Evolutionary conservation across 1,284 basidiomycete genomes (phyloP).

Genomic region (Microbotryum lychnidis-dioicae): DNA sequence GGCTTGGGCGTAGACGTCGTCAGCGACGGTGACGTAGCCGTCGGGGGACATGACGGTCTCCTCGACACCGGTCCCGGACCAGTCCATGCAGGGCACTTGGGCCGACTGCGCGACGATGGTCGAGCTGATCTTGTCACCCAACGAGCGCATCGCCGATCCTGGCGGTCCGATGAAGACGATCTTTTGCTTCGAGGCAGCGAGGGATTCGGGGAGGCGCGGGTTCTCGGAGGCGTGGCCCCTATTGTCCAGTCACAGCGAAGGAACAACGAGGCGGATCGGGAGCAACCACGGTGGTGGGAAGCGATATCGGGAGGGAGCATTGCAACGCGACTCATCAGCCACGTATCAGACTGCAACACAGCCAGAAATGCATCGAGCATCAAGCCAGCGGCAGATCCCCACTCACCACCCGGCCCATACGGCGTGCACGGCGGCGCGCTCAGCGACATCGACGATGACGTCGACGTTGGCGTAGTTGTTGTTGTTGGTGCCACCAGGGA

Average conservation of each 20-base stretch:
- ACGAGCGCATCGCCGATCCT: slow-evolving; percentile 95
- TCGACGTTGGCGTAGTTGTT: slow-evolving; percentile 99
- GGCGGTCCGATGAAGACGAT: slow-evolving; percentile 99
- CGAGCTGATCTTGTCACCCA: slow-evolving; percentile 99
- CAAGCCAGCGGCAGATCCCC: not conserved
- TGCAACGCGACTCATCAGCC: no score
- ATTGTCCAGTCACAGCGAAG: not conserved
- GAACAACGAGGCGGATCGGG: not conserved
- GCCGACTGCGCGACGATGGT: slow-evolving; percentile 98
- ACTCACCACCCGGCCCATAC: slow-evolving; percentile 96
- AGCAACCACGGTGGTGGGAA: not conserved
- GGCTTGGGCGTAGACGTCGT: slow-evolving; percentile 80
- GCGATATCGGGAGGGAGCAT: no score
- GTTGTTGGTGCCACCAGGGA: slow-evolving; percentile 96
- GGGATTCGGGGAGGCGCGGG: slow-evolving; percentile 90
- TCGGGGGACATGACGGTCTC: slow-evolving; percentile 77
- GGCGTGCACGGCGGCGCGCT: slow-evolving; percentile 93
- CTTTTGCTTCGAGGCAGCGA: slow-evolving; percentile 84
- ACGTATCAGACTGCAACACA: no score
- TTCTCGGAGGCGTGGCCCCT: slow-evolving; percentile 98
- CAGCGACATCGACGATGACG: slow-evolving; percentile 95
- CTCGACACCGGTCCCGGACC: slow-evolving; percentile 92
- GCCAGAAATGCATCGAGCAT: not conserved
- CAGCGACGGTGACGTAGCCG: slow-evolving; percentile 89
- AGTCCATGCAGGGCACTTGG: slow-evolving; percentile 96